A percentile compares a stretch with the other conserved stretches of the same genome.
Evolutionary conservation across 768 basidiomycete species (phyloP).

Genomic region (Rubroboletus satanas): DNA sequence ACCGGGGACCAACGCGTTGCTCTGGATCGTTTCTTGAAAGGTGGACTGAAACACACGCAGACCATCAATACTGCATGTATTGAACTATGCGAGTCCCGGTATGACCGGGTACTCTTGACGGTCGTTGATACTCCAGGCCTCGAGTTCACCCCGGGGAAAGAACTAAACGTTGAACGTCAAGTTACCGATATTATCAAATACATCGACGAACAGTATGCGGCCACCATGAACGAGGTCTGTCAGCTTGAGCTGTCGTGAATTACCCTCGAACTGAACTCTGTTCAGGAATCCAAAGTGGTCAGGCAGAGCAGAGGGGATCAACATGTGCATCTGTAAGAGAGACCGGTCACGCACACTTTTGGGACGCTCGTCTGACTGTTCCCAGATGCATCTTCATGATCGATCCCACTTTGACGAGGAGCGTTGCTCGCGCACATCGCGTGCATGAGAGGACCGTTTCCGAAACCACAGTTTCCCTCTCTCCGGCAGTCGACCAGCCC

Average conservation of each 20-base stretch:
- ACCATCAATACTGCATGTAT: conserved; percentile 64
- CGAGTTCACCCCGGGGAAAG: conserved; percentile 68
- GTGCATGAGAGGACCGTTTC: conserved; percentile 56
- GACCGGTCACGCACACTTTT: not conserved
- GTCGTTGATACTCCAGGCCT: conserved; percentile 86
- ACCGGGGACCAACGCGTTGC: conserved; percentile 67
- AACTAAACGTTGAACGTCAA: conserved; percentile 76
- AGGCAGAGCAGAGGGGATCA: conserved; percentile 85
- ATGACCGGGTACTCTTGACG: conserved; percentile 72
- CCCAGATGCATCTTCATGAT: conserved; percentile 80
- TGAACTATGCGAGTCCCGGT: conserved; percentile 81
- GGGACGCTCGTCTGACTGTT: conserved; percentile 13
- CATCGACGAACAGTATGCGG: conserved; percentile 75
- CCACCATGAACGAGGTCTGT: conserved; percentile 80
- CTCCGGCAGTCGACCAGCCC: conserved; percentile 47
- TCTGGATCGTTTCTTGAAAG: conserved; percentile 62
- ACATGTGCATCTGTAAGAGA: conserved; percentile 78
- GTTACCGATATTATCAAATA: conserved; percentile 73
- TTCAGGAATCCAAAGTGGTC: conserved; percentile 83
- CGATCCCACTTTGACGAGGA: conserved; percentile 65
- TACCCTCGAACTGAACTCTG: not conserved
- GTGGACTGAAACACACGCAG: conserved; percentile 56
- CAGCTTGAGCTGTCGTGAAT: not conserved
- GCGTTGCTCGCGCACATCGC: conserved; percentile 47
- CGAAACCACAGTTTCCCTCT: conserved; percentile 55